phyloP scores from a whole-genome alignment of 345 rosid genomes.

The Rhodamnia rubescens region DNA sequence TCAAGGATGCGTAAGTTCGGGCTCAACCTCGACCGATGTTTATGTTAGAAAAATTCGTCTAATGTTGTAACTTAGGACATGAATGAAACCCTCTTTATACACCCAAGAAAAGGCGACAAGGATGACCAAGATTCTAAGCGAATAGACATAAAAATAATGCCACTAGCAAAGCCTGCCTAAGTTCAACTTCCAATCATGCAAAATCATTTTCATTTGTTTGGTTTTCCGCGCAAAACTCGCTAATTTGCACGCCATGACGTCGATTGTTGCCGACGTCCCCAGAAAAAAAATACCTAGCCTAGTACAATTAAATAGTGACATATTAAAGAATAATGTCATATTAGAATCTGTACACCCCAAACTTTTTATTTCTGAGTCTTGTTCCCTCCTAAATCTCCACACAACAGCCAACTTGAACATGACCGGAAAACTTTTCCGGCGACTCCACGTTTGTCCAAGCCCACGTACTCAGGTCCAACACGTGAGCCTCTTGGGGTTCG shows the following conservation, averaged over 20 bases:
- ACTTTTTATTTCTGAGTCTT: neutral
- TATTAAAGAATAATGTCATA: neutral
- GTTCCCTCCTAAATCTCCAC: conserved; percentile 28
- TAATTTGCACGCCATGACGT: neutral
- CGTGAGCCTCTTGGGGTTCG: conserved; percentile 17
- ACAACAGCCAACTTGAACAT: conserved; percentile 52
- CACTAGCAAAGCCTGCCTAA: no score
- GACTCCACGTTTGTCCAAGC: conserved; percentile 40
- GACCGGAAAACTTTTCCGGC: conserved; percentile 26
- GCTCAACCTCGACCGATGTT: neutral
- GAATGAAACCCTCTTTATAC: neutral
- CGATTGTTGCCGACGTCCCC: neutral
- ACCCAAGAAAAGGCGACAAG: no score
- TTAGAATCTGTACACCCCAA: neutral
- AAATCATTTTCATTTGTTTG: neutral
- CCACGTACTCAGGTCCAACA: conserved; percentile 16
- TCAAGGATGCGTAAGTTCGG: neutral
- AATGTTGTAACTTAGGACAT: neutral
- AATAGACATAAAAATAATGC: no score
- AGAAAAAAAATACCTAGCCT: neutral
- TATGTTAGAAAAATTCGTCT: neutral
- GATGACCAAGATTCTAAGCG: no score
- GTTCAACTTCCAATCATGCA: neutral
- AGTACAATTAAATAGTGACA: neutral
- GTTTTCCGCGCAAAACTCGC: neutral